phyloP scores from a whole-genome alignment of 2,329 filamentous ascomycete species.

The Aspergillus ibericus region DNA sequence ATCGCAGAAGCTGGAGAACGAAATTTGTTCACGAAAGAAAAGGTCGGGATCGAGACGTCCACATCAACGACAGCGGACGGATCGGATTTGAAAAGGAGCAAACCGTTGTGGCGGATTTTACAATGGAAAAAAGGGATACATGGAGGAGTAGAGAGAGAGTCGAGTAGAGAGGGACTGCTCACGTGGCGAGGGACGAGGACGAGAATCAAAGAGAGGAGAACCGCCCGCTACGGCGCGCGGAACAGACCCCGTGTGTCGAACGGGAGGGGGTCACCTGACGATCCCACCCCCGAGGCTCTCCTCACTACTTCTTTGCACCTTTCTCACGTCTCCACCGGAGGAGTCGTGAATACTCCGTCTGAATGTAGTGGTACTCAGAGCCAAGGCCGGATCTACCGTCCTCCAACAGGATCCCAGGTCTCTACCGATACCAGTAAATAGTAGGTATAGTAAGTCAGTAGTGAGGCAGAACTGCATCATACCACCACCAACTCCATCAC shows the following conservation, averaged over 20 bases:
- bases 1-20: constrained; percentile 23
- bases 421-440: too few species aligned
- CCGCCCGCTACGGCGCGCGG: constrained; percentile 20
- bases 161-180: constrained; percentile 40
- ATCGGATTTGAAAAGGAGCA: constrained; percentile 19
- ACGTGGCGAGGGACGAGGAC: constrained; percentile 39
- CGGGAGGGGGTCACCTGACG: constrained; percentile 32
- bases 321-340: too few species aligned
- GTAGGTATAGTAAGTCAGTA: too few species aligned
- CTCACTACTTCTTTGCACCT: too few species aligned
- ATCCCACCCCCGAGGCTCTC: not conserved
- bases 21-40: constrained; percentile 19
- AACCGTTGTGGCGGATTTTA: constrained; percentile 23
- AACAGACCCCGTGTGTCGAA: constrained; percentile 18
- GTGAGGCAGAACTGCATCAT: not conserved
- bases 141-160: constrained; percentile 32
- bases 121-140: constrained; percentile 30
- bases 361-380: not conserved
- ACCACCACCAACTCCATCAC: not conserved
- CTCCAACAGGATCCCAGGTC: too few species aligned
- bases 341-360: too few species aligned
- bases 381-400: too few species aligned
- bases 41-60: constrained; percentile 7
- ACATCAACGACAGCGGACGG: constrained; percentile 12
- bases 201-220: constrained; percentile 23